Evolutionary conservation across 2,329 filamentous ascomycete genomes (phyloP), one percentile per base, ranked within the genome.

Genomic region (Cladophialophora exuberans): DNA sequence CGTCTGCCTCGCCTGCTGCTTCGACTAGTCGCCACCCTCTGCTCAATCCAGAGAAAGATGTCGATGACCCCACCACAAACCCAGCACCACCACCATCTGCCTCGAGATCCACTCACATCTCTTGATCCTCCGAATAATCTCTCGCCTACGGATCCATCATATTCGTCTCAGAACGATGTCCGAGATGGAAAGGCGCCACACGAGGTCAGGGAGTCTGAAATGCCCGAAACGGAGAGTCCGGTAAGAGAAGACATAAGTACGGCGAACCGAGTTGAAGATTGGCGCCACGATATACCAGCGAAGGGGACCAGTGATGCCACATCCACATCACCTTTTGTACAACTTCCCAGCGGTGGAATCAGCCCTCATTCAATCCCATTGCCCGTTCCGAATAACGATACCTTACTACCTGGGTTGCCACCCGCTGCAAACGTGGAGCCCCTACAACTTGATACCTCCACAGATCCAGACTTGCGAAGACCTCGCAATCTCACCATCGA

Each of bases 391-490:
- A 42, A 9, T 23, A 35, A 36, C n/a, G n/a, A n/a, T n/a, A n/a
- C n/a, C n/a, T n/a, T n/a, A 33, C 3, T 17, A 4, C 39, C 28
- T 28, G 23, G 28, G 18, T 39, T 35, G 9, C 18, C 42, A 5
- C 54, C 6, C 26, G 56, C 23, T 54, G 62, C 18, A 57, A 66
- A 35, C 48, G 54, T 46, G 50, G 60, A 17, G 51, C 53, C 25
- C 65, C 64, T 54, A 43, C 62, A 11, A 64, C 65, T n/a, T 57
- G 66, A 10, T 46, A 43, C 44, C 69, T 65, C 54, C 62, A 70
- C 50, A 57, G 64, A 25, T 48, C 22, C n/a, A 11, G 54, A 56
- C 13, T 20, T 18, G 4, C 60, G 46, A 47, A 50, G 52, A 26
- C 51, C 56, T 43, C 58, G 54, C 15, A 49, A 62, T 30, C 38